phyloP scores from a whole-genome alignment of 1,139 yeast species.

The Chernovozyma aurita region DNA sequence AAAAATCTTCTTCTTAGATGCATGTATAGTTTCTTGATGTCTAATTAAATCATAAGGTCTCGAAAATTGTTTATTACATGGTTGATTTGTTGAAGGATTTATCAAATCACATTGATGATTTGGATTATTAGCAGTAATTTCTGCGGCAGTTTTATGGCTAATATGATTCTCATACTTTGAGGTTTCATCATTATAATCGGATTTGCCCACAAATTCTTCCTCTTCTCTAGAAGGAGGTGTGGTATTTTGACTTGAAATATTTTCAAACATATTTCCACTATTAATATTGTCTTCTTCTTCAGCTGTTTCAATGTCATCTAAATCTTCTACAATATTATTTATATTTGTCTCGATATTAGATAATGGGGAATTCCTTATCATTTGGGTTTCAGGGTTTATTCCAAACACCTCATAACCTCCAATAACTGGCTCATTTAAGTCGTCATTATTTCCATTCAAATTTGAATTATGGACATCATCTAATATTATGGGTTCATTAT shows the following conservation, averaged over 20 bases:
- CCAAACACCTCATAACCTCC: background rate
- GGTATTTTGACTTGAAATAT: conserved; percentile 4
- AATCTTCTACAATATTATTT: background rate
- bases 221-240: conserved; percentile 3
- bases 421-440: background rate
- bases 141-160: conserved; percentile 18
- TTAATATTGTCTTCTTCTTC: conserved; percentile 4
- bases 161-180: conserved; percentile 1
- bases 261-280: conserved; percentile 6
- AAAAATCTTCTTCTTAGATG: conserved; percentile 44
- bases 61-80: conserved; percentile 44
- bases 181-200: background rate
- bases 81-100: conserved; percentile 48
- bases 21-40: conserved; percentile 49
- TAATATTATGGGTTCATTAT: background rate
- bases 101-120: conserved; percentile 47
- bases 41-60: conserved; percentile 47
- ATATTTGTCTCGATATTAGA: background rate
- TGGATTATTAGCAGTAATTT: conserved; percentile 24
- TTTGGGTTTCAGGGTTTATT: background rate
- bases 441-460: background rate
- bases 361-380: background rate
- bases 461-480: background rate
- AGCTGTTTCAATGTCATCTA: conserved; percentile 5
- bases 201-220: conserved; percentile 1